These are phyloP conservation scores for Clausena lansium DNA, from an alignment of 345 rosid species.

Conservation along the genomic window DNA sequence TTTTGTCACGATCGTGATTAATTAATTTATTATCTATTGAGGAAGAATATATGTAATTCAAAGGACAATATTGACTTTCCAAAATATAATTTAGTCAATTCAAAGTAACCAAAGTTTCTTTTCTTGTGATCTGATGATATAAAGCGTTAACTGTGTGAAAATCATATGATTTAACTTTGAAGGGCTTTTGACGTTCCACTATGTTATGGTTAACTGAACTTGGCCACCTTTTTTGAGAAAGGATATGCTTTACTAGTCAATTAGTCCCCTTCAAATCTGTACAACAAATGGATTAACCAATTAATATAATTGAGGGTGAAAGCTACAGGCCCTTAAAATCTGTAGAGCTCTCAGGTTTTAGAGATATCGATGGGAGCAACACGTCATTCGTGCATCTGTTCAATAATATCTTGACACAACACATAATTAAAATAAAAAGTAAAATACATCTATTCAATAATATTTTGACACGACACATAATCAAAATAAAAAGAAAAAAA, in stretches of 20 bases:
- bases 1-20: background rate
- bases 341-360: too few relatives aligned
- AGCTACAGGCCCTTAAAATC: too few relatives aligned
- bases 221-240: background rate
- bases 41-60: background rate
- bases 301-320: too few relatives aligned
- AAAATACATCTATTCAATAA: too few relatives aligned
- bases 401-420: too few relatives aligned
- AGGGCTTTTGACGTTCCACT: background rate
- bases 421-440: too few relatives aligned
- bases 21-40: background rate
- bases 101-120: background rate
- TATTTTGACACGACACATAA: too few relatives aligned
- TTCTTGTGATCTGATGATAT: background rate
- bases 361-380: too few relatives aligned
- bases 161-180: background rate
- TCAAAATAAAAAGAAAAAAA: rapidly evolving
- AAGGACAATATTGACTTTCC: background rate
- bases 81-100: slow-evolving; percentile 8
- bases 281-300: too few relatives aligned
- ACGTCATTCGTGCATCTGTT: too few relatives aligned
- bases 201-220: slow-evolving; percentile 15
- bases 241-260: background rate
- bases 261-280: background rate
- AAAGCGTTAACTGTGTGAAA: background rate